Conservation (phyloP, 805 yeast species). For the Clavispora phyllophila region DNA sequence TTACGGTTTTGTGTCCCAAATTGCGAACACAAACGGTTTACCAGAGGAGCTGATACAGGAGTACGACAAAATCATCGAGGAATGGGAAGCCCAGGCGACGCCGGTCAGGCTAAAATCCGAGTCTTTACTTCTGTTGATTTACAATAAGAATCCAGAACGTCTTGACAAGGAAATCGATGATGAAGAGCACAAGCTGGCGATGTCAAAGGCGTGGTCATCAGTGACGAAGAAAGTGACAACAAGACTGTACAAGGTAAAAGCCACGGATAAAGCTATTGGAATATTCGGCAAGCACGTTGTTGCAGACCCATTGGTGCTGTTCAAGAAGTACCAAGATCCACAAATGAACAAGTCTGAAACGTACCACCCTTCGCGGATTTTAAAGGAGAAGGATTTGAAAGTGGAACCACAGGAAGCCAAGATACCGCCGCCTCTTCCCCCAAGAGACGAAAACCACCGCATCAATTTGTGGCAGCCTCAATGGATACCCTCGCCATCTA, state of each 20-base stretch:
- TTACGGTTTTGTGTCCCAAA: conserved; percentile 23
- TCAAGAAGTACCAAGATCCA: conserved; percentile 22
- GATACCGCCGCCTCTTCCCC: conserved; percentile 30
- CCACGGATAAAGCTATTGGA: conserved; percentile 26
- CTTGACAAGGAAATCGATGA: conserved; percentile 32
- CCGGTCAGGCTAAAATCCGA: conserved; percentile 36
- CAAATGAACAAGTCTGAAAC: conserved; percentile 20
- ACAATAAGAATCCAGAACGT: conserved; percentile 32
- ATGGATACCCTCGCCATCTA: not conserved
- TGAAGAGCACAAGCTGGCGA: conserved; percentile 19
- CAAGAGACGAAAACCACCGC: conserved; percentile 14
- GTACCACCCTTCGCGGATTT: conserved; percentile 23
- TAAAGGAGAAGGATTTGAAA: conserved; percentile 5
- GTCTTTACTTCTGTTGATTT: conserved; percentile 24
- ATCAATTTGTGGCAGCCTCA: not conserved
- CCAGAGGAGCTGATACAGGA: conserved; percentile 4
- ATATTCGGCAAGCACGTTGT: conserved; percentile 25
- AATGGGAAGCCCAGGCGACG: conserved; percentile 36
- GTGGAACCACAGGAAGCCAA: not conserved
- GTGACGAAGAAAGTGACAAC: conserved; percentile 17
- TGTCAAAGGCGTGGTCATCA: conserved; percentile 26
- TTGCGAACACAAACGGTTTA: not conserved
- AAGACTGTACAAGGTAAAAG: conserved; percentile 21
- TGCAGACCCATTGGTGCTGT: conserved; percentile 31
- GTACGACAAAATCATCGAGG: conserved; percentile 30